Percentiles rank a stretch among this genome's conserved stretches.
Conservation (phyloP, 2,329 filamentous ascomycete genomes). For the Alternaria viburni region DNA sequence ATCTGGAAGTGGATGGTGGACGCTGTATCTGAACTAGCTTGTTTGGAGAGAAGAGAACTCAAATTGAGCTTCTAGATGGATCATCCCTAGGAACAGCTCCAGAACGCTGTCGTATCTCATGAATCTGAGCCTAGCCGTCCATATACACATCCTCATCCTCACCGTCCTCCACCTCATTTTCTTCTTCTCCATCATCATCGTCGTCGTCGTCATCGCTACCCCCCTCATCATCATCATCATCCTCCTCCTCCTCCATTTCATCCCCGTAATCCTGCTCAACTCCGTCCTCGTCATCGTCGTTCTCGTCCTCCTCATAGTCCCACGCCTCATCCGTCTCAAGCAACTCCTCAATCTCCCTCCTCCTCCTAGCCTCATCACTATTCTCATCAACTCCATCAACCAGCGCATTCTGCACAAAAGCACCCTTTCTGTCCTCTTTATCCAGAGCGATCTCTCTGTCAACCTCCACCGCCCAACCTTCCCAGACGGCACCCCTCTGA, state of each 20-base stretch:
- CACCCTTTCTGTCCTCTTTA: slow-evolving; percentile 26
- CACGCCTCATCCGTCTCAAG: slow-evolving; percentile 21
- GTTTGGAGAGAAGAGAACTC: background rate
- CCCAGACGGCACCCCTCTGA: slow-evolving; percentile 40
- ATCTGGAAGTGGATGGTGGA: slow-evolving; percentile 50
- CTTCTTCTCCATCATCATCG: slow-evolving; percentile 16
- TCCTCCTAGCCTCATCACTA: slow-evolving; percentile 14
- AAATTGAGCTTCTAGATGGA: background rate
- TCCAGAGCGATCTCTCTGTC: slow-evolving; percentile 27
- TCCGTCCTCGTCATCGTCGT: background rate
- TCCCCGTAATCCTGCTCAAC: background rate
- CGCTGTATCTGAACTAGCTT: slow-evolving; percentile 37
- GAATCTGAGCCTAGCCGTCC: background rate
- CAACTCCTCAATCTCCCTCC: slow-evolving; percentile 28
- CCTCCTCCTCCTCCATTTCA: background rate
- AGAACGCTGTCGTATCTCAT: background rate
- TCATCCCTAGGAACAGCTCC: background rate
- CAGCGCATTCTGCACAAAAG: background rate
- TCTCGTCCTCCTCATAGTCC: background rate
- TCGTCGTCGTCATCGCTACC: background rate
- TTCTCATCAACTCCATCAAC: slow-evolving; percentile 6
- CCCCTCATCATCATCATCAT: background rate
- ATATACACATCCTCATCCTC: background rate
- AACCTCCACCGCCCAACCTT: slow-evolving; percentile 37
- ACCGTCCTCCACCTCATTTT: background rate